A percentile compares a stretch with the other conserved stretches of the same genome.
Conservation (phyloP, 208 protist species). For the Herpetomonas muscarum region DNA sequence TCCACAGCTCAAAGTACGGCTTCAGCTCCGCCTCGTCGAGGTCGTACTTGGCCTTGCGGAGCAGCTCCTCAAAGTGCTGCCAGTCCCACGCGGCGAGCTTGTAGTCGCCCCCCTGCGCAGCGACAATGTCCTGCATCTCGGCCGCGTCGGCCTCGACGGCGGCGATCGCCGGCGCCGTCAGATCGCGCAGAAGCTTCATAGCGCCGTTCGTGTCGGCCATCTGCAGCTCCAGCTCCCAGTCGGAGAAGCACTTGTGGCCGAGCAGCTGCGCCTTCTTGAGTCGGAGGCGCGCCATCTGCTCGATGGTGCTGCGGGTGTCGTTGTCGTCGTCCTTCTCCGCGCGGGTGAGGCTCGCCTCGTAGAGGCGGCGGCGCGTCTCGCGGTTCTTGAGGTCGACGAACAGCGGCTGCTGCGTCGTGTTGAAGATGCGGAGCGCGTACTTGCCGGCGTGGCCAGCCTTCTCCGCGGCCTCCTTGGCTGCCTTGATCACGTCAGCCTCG, state of each 20-base stretch:
- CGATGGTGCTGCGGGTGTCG: constrained; percentile 24
- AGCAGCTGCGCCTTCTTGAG: constrained; percentile 39
- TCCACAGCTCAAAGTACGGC: constrained; percentile 52
- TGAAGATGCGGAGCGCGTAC: constrained; percentile 40
- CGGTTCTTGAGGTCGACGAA: constrained; percentile 27
- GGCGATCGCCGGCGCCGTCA: constrained; percentile 16
- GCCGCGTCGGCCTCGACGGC: constrained; percentile 19
- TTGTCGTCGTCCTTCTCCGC: constrained; percentile 15
- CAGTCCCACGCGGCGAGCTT: constrained; percentile 46
- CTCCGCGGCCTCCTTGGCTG: constrained; percentile 27
- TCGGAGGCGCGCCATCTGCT: constrained; percentile 32
- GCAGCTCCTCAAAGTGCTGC: constrained; percentile 38
- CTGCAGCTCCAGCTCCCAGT: constrained; percentile 38
- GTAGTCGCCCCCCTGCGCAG: constrained; percentile 22
- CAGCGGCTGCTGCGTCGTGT: constrained; percentile 54
- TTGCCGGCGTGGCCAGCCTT: constrained; percentile 27
- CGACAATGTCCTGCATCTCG: constrained; percentile 23
- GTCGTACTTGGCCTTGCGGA: constrained; percentile 36
- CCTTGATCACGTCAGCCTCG: constrained; percentile 23
- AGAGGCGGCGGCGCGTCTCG: constrained; percentile 35
- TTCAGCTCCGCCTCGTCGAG: constrained; percentile 46
- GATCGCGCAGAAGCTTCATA: constrained; percentile 24
- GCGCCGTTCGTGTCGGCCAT: constrained; percentile 38
- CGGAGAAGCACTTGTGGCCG: constrained; percentile 43
- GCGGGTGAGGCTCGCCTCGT: constrained; percentile 29